phyloP scores from a whole-genome alignment of 192 early-diverging fungal genomes.

The Coemansia sp. region DNA sequence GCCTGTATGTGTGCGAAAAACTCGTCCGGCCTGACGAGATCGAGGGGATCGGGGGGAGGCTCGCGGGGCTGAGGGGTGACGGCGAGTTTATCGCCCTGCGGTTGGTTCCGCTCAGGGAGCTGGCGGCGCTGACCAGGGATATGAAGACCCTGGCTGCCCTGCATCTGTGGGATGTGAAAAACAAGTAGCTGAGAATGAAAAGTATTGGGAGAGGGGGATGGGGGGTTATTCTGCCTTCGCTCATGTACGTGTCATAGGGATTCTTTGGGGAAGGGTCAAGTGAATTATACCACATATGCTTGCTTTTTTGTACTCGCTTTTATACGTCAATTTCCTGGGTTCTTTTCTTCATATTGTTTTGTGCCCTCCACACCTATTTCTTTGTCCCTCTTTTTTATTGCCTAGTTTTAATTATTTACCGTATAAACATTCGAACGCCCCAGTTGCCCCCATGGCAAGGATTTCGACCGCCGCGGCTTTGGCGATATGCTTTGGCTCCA shows the following conservation, averaged over 20 bases:
- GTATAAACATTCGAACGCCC: background rate
- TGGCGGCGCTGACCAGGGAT: constrained; percentile 65
- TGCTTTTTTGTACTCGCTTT: too few relatives aligned
- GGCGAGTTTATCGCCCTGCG: constrained; percentile 75
- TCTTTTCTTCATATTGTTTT: background rate
- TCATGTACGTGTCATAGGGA: too few relatives aligned
- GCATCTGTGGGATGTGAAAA: constrained; percentile 53
- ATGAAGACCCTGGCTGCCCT: constrained; percentile 69
- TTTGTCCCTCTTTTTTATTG: background rate
- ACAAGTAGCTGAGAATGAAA: background rate
- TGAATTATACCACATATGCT: too few relatives aligned
- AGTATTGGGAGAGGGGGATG: too few relatives aligned
- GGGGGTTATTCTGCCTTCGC: too few relatives aligned
- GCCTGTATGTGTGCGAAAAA: constrained; percentile 69
- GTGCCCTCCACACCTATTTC: too few relatives aligned
- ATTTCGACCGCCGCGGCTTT: background rate
- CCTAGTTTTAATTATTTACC: background rate
- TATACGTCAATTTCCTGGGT: background rate
- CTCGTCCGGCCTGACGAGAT: constrained; percentile 54
- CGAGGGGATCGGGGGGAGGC: constrained; percentile 56
- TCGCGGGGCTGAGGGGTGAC: constrained; percentile 67
- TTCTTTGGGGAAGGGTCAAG: too few relatives aligned
- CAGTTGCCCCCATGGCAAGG: background rate
- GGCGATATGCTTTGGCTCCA: background rate
- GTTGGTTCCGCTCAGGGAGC: constrained; percentile 61